Evolutionary conservation across 2,329 filamentous ascomycete species (phyloP), one percentile per base, ranked within the genome.

Genomic region (Pseudonectria buxi): DNA sequence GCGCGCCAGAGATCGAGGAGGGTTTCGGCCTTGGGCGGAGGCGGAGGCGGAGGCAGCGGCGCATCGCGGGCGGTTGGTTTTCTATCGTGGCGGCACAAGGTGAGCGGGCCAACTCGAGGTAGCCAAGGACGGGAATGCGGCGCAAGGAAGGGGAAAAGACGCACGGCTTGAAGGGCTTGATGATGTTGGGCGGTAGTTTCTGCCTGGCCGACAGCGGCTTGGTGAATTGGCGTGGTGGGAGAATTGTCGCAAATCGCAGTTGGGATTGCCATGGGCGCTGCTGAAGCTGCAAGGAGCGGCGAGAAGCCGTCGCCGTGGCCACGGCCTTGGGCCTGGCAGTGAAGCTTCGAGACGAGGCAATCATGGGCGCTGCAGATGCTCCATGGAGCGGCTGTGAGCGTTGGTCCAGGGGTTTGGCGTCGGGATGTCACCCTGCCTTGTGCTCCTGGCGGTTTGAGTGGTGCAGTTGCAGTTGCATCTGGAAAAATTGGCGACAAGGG

Each of bases 1-100:
- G 45, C 58, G 55, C 47, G 59, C 58, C 46, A 62, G 38, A 64
- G 50, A 35, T 50, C 46, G 35, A 57, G 55, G 43, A 64, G 51
- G 30, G 59, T 62, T 37, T 62, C 54, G 35, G 45, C 42, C 35
- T 51, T 38, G 10, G 44, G 44, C 10, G 46, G 49, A 3, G 49
- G 46, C 24, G 49, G 42, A 1, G 41, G 42, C 7, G 40, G 14
- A 10, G 33, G 30, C 14, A 44, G 7, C 16, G 18, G 5, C 18
- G 18, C 18, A 22, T 22, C 18, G 18, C 18, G 18, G 18, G 18
- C 18, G 9, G 18, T 22, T 9, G 18, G 9, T 5, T 22, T 22
- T 9, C 18, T 22, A 22, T 22, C 18, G 18, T 9, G 18, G 18
- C 18, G 9, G 18, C n/a, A n/a, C n/a, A n/a, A 22, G 18, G 18